Evolutionary conservation across 164 flowering plant genomes (phyloP), one percentile per base, ranked within the genome.

Genomic region (Buxus sempervirens): DNA sequence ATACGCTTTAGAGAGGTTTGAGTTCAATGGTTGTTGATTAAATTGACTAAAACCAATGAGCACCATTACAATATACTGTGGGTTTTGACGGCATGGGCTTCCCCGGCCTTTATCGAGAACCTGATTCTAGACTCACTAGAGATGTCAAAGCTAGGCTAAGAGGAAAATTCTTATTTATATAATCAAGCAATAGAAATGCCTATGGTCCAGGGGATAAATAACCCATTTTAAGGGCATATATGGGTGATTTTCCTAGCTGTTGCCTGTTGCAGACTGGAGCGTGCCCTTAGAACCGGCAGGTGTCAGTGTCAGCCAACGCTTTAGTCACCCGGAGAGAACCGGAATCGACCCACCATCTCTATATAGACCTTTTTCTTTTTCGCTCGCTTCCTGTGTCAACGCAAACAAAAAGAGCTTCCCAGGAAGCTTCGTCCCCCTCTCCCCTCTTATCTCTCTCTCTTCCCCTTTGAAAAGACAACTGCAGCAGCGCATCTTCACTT

Each of bases 341-440:
- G 64, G 41, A 41, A 41, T 27, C 54, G 26, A 9, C 60, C 25
- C 64, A n/a, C 65, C 26, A 62, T 65, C 56, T 71, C 38, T 42
- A 20, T 41, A 0, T 48, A 27, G 14, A 19, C 6, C 53, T 19
- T 4, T 58, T n/a, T 60, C 18, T 69, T 65, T 19, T 10, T 54
- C 27, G 38, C 25, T 38, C 51, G 21, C 45, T 51, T 22, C 63
- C 56, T 62, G 68, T 70, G 72, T 73, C 77, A 73, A 73, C 77
- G 75, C 80, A 36, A 70, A 77, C 75, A 73, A 77, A 77, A 77
- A 73, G 80, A 77, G 80, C 66, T 67, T 60, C 63, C 12, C 36
- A 69, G 73, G 79, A 76, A 76, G 75, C 73, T 76, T 76, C 76
- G 53, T 60, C 26, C 67, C 70, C 62, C 64, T 49, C 62, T 19